Evolutionary conservation across 208 protist species (phyloP), one percentile per base, ranked within the genome.

Genomic region (Leptomonas pyrrhocoris): DNA sequence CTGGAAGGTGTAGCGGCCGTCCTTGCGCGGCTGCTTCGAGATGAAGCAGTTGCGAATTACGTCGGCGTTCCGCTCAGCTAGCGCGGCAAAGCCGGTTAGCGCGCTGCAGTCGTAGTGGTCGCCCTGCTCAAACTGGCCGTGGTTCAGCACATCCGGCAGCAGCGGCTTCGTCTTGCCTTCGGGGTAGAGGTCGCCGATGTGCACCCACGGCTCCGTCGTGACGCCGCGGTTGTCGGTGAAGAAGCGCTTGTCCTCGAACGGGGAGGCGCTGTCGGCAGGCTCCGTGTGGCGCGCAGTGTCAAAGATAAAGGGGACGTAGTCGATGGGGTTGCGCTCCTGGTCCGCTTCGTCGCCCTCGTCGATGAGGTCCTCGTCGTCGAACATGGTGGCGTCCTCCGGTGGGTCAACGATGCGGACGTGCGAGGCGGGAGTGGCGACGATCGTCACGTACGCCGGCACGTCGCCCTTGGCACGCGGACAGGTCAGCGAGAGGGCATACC

Each of bases 341-440:
- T 16, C 71, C 15, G 74, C 73, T 6, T 93, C 84, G 8, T 81
- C 72, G 65, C 84, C 86, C 51, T 92, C 86, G 46, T 89, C 86
- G 65, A 92, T 92, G 43, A 74, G 65, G 45, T 93, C 88, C 43
- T 88, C 84, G 60, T 93, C 88, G 48, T 93, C 88, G 73, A 90
- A 88, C 76, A 85, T 83, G 23, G 23, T 67, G 15, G 89, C 89
- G 46, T 89, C 82, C 38, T 80, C 81, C 7, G 85, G 89, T 3
- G 89, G 23, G 30, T 89, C 83, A 9, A 89, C 82, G 51, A 90
- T 89, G 62, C 83, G 85, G 25, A 80, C 77, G 57, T 94, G 64
- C 53, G 86, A 57, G 7, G 70, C 28, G 23, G 59, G 58, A n/a
- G 74, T 56, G 28, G 62, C 79, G 13, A 84, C 79, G 40, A 94